Percentiles rank a stretch among this genome's conserved stretches.
Conservation (phyloP, 768 basidiomycete species). For the Amanita thiersii region DNA sequence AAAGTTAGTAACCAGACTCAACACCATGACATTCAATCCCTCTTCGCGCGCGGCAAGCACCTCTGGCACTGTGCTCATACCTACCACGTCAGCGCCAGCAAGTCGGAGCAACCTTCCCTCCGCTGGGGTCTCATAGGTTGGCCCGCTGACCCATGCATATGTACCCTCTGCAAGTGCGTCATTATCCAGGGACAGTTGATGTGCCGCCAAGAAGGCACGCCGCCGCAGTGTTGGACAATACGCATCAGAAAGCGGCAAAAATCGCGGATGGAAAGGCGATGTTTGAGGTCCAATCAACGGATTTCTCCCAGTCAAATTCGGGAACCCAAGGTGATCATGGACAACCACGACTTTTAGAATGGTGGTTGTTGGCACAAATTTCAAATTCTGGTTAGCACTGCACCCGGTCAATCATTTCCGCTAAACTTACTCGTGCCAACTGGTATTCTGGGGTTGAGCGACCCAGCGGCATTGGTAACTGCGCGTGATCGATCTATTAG, state of each 20-base stretch:
- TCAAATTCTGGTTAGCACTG: too few species aligned
- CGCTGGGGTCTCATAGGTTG: conserved; percentile 84
- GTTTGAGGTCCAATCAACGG: conserved; percentile 68
- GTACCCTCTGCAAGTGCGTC: conserved; percentile 69
- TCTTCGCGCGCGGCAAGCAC: conserved; percentile 75
- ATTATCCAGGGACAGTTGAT: conserved; percentile 43
- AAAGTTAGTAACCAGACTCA: conserved; percentile 81
- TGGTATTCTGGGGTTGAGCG: conserved; percentile 60
- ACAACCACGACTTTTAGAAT: conserved; percentile 64
- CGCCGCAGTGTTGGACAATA: conserved; percentile 70
- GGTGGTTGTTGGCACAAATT: too few species aligned
- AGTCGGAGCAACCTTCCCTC: conserved; percentile 72
- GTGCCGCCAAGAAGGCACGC: conserved; percentile 63
- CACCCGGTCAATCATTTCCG: too few species aligned
- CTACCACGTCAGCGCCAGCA: conserved; percentile 84
- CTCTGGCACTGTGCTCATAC: conserved; percentile 91
- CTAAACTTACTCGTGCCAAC: conserved; percentile 81
- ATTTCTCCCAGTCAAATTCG: conserved; percentile 69
- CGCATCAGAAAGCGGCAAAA: conserved; percentile 78
- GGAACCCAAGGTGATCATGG: conserved; percentile 78
- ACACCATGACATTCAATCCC: conserved; percentile 65
- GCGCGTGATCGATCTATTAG: background rate
- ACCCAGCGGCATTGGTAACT: conserved; percentile 90
- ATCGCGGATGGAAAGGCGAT: conserved; percentile 56
- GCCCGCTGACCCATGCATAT: conserved; percentile 88